Conservation (phyloP, 1,284 basidiomycete genomes). For the Sporisorium scitamineum region DNA sequence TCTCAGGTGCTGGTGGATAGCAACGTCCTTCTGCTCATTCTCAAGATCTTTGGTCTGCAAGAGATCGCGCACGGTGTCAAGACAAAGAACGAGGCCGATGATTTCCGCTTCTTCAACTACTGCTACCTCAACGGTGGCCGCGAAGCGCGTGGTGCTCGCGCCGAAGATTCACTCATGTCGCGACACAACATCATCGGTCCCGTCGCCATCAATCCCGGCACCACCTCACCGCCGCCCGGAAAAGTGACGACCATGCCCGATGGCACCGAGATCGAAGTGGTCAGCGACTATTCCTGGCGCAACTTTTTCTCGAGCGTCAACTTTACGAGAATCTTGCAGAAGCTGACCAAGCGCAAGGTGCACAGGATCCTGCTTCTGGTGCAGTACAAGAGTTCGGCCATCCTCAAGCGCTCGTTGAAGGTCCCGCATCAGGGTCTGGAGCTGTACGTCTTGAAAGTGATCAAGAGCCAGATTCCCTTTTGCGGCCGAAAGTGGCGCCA, state of each 20-base stretch:
- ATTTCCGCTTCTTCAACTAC: constrained; percentile 89
- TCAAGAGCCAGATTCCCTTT: constrained; percentile 98
- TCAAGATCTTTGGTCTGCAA: constrained; percentile 98
- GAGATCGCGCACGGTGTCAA: constrained; percentile 86
- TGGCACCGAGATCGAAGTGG: constrained; percentile 76
- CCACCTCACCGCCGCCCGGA: constrained; percentile 45
- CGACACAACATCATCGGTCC: constrained; percentile 53
- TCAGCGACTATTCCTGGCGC: constrained; percentile 95
- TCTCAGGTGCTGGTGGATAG: constrained; percentile 94
- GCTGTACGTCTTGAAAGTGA: constrained; percentile 94
- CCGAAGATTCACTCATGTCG: constrained; percentile 69
- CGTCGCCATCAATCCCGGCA: constrained; percentile 43
- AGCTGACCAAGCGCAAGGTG: constrained; percentile 92
- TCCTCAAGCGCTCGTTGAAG: constrained; percentile 88
- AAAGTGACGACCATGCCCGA: constrained; percentile 39
- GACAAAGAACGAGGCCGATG: constrained; percentile 87
- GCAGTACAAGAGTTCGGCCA: constrained; percentile 93
- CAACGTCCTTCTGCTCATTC: constrained; percentile 90
- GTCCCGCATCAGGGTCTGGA: constrained; percentile 95
- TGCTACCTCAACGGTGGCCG: constrained; percentile 77
- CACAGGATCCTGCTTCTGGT: constrained; percentile 96
- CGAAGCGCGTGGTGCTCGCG: constrained; percentile 56
- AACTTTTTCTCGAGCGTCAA: constrained; percentile 99
- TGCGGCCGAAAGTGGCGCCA: constrained; percentile 98
- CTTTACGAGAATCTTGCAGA: constrained; percentile 97